phyloP scores from a whole-genome alignment of 176 grass and related monocot genomes.

The Ananas comosus region DNA sequence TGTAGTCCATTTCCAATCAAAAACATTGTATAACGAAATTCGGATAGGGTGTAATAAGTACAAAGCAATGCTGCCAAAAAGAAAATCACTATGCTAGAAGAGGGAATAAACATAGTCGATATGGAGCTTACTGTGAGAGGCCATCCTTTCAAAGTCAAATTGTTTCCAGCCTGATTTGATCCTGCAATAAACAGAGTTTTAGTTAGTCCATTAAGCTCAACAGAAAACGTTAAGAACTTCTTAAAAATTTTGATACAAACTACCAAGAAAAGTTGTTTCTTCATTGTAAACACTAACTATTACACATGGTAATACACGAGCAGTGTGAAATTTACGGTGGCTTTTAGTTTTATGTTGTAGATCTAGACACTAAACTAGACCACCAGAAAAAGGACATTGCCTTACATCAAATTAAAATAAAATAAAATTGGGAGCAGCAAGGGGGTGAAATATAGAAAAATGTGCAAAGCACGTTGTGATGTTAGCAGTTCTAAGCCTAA shows the following conservation, averaged over 20 bases:
- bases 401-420: neutral
- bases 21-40: too few relatives aligned
- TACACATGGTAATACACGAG: neutral
- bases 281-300: neutral
- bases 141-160: slow-evolving; percentile 99
- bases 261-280: neutral
- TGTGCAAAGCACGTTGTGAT: neutral
- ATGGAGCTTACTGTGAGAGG: slow-evolving; percentile 73
- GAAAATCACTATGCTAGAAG: neutral
- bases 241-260: neutral
- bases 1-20: too few relatives aligned
- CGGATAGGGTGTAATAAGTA: too few relatives aligned
- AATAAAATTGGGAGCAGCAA: neutral
- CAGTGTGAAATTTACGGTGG: neutral
- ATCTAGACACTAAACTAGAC: neutral
- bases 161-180: slow-evolving; percentile 84
- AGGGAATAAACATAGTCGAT: slow-evolving; percentile 3
- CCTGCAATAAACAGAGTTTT: slow-evolving; percentile 26
- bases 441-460: neutral
- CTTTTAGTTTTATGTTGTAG: neutral
- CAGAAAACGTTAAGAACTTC: neutral
- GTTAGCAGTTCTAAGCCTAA: neutral
- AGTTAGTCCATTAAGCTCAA: neutral
- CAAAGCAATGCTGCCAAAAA: neutral
- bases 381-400: neutral